These are phyloP conservation scores for Sporothrix dimorphospora DNA, from an alignment of 2,329 filamentous ascomycete species.

Conservation along the genomic window DNA sequence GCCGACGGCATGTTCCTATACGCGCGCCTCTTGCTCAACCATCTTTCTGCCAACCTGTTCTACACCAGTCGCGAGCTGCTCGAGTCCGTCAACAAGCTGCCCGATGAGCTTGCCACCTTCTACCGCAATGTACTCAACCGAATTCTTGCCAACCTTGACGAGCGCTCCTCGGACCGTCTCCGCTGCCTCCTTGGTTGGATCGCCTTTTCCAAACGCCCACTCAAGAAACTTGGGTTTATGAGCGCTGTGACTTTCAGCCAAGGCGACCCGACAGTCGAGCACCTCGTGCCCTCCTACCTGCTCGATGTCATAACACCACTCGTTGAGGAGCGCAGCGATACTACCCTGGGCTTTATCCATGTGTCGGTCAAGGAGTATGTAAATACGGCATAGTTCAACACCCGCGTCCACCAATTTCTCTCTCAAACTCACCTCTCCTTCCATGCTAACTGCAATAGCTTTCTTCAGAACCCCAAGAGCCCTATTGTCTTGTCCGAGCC, in stretches of 20 bases:
- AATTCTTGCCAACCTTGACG: background rate
- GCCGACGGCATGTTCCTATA: background rate
- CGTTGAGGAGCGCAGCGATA: background rate
- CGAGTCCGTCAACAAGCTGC: background rate
- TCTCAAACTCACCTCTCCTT: background rate
- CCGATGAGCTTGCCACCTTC: background rate
- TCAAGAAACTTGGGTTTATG: slow-evolving; percentile 41
- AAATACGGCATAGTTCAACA: no score
- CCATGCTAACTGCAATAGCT: background rate
- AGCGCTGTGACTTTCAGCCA: slow-evolving; percentile 37
- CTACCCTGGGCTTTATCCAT: background rate
- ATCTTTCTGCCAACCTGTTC: slow-evolving; percentile 1
- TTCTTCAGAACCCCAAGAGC: background rate
- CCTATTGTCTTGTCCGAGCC: background rate
- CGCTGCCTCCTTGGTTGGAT: slow-evolving; percentile 43
- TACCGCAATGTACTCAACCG: background rate
- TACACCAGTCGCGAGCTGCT: background rate
- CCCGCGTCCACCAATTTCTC: no score
- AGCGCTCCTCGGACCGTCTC: slow-evolving; percentile 38
- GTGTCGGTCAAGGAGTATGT: slow-evolving; percentile 3
- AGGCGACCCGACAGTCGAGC: background rate
- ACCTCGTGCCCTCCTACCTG: background rate
- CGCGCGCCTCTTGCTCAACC: background rate
- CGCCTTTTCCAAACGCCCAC: slow-evolving; percentile 43
- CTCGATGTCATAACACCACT: background rate